Evolutionary conservation across 2,329 filamentous ascomycete species (phyloP).

Genomic region (Davidsoniella neocaledoniae): DNA sequence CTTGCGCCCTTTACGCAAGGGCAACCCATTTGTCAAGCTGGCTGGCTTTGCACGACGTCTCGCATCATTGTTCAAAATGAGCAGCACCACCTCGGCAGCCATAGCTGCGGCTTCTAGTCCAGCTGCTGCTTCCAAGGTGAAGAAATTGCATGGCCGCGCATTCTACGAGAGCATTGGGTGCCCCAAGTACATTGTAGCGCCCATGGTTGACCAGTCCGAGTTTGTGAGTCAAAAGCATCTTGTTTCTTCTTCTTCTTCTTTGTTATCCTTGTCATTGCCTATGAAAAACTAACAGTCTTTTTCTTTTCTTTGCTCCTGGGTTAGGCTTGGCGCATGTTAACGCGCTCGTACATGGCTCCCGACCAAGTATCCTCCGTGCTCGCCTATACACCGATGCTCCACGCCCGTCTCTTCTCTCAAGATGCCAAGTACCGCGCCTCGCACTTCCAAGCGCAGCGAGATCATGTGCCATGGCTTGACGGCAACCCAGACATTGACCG

Average conservation of each 20-base stretch:
- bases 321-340: constrained; percentile 90
- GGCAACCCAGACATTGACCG: constrained; percentile 73
- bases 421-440: constrained; percentile 57
- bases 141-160: constrained; percentile 64
- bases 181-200: constrained; percentile 78
- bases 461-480: constrained; percentile 46
- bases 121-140: constrained; percentile 15
- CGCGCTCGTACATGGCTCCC: constrained; percentile 72
- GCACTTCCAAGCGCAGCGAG: constrained; percentile 51
- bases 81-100: not conserved
- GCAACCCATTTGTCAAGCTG: not conserved
- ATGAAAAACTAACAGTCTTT: not conserved
- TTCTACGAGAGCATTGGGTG: constrained; percentile 94
- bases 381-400: constrained; percentile 91
- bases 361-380: constrained; percentile 49
- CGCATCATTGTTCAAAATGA: constrained; percentile 8
- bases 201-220: constrained; percentile 97
- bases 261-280: not conserved
- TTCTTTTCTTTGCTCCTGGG: not conserved
- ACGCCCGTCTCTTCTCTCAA: constrained; percentile 75
- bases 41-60: constrained; percentile 2
- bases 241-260: not conserved
- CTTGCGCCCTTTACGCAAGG: not conserved
- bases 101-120: not conserved
- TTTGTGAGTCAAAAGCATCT: constrained; percentile 41